Evolutionary conservation across 2,329 filamentous ascomycete genomes (phyloP).

Genomic region (Xylaria sp.): DNA sequence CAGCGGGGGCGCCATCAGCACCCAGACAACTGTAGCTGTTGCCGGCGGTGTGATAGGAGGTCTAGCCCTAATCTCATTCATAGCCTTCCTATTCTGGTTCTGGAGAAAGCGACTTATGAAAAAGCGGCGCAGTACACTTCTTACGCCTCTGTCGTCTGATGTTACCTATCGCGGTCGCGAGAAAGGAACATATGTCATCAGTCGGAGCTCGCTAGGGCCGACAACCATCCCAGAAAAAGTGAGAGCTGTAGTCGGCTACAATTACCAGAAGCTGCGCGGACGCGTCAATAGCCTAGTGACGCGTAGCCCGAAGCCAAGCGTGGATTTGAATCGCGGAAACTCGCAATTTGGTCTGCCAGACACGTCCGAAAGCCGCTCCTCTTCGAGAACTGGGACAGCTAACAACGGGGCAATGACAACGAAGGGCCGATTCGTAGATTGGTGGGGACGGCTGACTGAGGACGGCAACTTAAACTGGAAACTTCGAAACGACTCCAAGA

Average conservation of each 20-base stretch:
- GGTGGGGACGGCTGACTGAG: constrained; percentile 58
- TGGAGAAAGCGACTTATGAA: constrained; percentile 57
- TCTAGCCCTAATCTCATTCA: constrained; percentile 57
- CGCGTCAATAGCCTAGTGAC: constrained; percentile 49
- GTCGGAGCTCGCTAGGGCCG: constrained; percentile 61
- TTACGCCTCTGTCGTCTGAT: constrained; percentile 59
- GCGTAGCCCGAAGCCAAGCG: constrained; percentile 52
- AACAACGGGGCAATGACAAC: constrained; percentile 42
- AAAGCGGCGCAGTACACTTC: constrained; percentile 60
- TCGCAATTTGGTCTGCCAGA: constrained; percentile 60
- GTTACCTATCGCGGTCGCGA: constrained; percentile 42
- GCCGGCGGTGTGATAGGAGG: constrained; percentile 64
- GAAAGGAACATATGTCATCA: constrained; percentile 54
- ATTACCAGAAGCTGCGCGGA: constrained; percentile 52
- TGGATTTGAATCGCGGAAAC: constrained; percentile 64
- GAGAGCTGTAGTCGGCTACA: constrained; percentile 54
- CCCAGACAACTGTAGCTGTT: constrained; percentile 56
- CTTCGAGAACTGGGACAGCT: constrained; percentile 45
- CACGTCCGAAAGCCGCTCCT: constrained; percentile 52
- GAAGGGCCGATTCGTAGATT: constrained; percentile 57
- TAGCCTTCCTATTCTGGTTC: constrained; percentile 63
- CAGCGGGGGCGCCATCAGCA: constrained; percentile 45
- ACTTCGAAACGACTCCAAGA: constrained; percentile 47
- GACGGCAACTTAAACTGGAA: constrained; percentile 55
- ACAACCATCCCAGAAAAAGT: constrained; percentile 58